Conservation (phyloP, 805 yeast species). For the Osmozyma mogii region DNA sequence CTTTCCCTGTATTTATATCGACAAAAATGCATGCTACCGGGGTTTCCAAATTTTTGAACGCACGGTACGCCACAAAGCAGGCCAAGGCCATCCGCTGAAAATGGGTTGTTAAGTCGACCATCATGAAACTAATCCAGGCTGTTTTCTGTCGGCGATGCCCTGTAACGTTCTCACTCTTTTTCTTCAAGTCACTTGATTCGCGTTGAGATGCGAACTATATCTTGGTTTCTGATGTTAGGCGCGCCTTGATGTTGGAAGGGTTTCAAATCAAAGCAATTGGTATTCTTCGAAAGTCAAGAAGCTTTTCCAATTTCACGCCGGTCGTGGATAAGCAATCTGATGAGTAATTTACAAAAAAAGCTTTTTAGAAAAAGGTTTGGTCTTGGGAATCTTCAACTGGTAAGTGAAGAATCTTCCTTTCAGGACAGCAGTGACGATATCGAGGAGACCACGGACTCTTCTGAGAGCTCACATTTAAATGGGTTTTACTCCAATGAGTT, state of each 20-base stretch:
- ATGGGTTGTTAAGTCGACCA: no score
- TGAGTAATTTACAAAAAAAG: constrained; percentile 5
- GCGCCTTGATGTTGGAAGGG: no score
- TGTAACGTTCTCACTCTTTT: no score
- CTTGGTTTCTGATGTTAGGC: no score
- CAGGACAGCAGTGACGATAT: background rate
- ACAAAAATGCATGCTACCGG: constrained; percentile 76
- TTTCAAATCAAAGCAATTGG: no score
- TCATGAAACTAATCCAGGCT: no score
- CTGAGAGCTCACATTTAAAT: background rate
- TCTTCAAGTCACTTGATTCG: no score
- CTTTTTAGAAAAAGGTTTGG: constrained; percentile 4
- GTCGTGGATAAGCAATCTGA: constrained; percentile 1
- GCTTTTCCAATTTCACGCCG: no score
- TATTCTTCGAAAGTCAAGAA: no score
- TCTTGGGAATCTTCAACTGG: constrained; percentile 6
- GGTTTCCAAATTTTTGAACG: constrained; percentile 61
- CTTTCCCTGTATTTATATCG: constrained; percentile 24
- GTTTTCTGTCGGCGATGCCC: no score
- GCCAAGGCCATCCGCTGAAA: constrained; percentile 45
- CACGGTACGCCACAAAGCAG: constrained; percentile 50
- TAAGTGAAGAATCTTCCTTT: constrained; percentile 3
- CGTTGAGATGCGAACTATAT: no score
- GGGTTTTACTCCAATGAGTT: constrained; percentile 1
- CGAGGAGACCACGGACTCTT: background rate